Conservation (phyloP, 768 basidiomycete genomes). For the Russula sp. region DNA sequence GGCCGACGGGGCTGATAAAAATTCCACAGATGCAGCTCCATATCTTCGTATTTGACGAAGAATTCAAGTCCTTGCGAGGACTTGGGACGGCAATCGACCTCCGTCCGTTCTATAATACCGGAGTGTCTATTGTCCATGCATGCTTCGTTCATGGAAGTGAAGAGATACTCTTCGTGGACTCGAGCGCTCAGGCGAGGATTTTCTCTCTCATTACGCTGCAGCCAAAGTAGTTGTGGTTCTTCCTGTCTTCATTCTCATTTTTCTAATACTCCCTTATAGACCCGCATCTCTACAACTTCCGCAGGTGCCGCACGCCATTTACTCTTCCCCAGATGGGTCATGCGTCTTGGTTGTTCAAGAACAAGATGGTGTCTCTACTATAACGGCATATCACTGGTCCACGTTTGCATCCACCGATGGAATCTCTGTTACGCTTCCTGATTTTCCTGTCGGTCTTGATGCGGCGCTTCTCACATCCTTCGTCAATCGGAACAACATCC, state of each 20-base stretch:
- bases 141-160: slow-evolving; percentile 48
- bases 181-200: slow-evolving; percentile 38
- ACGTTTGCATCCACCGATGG: slow-evolving; percentile 50
- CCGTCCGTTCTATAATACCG: slow-evolving; percentile 36
- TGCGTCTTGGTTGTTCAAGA: slow-evolving; percentile 39
- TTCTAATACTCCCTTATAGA: slow-evolving; percentile 28
- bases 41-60: slow-evolving; percentile 45
- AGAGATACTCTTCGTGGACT: slow-evolving; percentile 49
- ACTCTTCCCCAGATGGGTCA: slow-evolving; percentile 50
- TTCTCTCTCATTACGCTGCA: slow-evolving; percentile 50
- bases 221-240: slow-evolving; percentile 37
- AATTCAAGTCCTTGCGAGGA: slow-evolving; percentile 37
- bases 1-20: neutral
- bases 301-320: slow-evolving; percentile 32
- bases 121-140: slow-evolving; percentile 31
- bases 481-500: slow-evolving; percentile 36
- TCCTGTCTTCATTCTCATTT: too few species aligned
- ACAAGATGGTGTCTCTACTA: neutral
- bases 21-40: slow-evolving; percentile 34
- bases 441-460: slow-evolving; percentile 22
- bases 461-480: slow-evolving; percentile 41
- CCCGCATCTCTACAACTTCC: slow-evolving; percentile 42
- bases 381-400: slow-evolving; percentile 49
- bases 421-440: slow-evolving; percentile 33
- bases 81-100: slow-evolving; percentile 41